These are phyloP conservation scores for Leccinum glutinopallens DNA, from an alignment of 1,284 basidiomycete genomes.

Conservation along the genomic window DNA sequence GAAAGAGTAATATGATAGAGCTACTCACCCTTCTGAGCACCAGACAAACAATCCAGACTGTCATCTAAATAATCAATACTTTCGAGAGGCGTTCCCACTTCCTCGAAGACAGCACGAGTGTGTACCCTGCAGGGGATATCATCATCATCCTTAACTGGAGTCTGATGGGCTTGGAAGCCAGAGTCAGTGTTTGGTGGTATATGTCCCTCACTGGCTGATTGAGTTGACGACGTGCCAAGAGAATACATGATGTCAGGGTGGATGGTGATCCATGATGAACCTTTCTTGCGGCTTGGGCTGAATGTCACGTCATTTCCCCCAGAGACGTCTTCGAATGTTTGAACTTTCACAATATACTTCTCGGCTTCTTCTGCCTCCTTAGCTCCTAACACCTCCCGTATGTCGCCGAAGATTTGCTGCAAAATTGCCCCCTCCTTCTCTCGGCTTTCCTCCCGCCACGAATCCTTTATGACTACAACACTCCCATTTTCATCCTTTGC, in stretches of 20 bases:
- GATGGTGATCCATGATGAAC: not conserved
- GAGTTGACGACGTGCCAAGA: not conserved
- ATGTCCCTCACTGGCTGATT: not conserved
- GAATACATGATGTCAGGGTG: not conserved
- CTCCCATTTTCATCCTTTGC: not conserved
- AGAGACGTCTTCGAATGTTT: not conserved
- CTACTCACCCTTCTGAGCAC: not conserved
- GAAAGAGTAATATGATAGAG: not conserved
- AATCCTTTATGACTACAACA: not conserved
- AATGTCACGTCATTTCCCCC: not conserved
- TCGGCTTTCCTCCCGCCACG: not conserved
- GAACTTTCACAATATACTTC: not conserved
- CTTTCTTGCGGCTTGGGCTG: not conserved
- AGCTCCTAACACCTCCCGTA: too few species aligned
- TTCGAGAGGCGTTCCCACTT: not conserved
- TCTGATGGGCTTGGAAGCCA: not conserved
- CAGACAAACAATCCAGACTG: too few species aligned
- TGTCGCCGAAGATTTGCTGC: too few species aligned
- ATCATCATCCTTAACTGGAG: not conserved
- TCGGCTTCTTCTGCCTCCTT: not conserved
- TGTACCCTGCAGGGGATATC: not conserved
- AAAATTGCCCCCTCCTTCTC: not conserved
- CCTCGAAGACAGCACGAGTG: not conserved
- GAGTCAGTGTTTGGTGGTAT: not conserved
- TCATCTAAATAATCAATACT: not conserved